These are phyloP conservation scores for Diospyros lotus DNA, from an alignment of 148 eudicot genomes.

Conservation along the genomic window DNA sequence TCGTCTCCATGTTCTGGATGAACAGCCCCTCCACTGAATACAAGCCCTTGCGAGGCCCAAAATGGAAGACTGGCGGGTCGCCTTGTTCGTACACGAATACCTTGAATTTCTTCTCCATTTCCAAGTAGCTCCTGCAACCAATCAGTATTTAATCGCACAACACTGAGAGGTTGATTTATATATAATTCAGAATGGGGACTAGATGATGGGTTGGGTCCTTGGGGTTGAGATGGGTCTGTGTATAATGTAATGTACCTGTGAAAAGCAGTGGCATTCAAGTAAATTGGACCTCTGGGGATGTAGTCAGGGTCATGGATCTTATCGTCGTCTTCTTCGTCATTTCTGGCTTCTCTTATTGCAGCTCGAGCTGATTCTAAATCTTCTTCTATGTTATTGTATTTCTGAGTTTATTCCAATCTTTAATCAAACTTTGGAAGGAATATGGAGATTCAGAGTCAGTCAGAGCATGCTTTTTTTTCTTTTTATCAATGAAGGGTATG, in stretches of 20 bases:
- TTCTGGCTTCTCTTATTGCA: constrained; percentile 42
- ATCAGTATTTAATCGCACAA: background rate
- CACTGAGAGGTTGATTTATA: background rate
- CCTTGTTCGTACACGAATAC: constrained; percentile 20
- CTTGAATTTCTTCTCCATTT: constrained; percentile 18
- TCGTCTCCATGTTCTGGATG: constrained; percentile 9
- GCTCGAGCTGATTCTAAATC: constrained; percentile 53
- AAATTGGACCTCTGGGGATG: constrained; percentile 14
- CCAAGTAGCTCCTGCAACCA: constrained; percentile 17
- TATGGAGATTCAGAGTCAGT: too few species aligned
- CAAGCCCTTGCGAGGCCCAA: constrained; percentile 6
- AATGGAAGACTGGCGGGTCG: constrained; percentile 15
- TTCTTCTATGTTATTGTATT: constrained; percentile 34
- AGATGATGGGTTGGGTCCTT: background rate
- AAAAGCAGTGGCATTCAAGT: constrained; percentile 16
- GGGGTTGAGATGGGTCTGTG: background rate
- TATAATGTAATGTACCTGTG: background rate
- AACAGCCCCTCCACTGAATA: constrained; percentile 16
- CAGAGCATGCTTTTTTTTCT: too few species aligned
- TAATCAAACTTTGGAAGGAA: too few species aligned
- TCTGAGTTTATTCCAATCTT: background rate
- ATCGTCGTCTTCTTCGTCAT: constrained; percentile 16
- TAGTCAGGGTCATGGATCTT: constrained; percentile 1
- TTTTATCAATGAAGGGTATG: too few species aligned
- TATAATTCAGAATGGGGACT: background rate